Percentiles rank a stretch among this genome's conserved stretches.
Conservation (phyloP, 2,329 filamentous ascomycete species). For the Ophiostoma ips region DNA sequence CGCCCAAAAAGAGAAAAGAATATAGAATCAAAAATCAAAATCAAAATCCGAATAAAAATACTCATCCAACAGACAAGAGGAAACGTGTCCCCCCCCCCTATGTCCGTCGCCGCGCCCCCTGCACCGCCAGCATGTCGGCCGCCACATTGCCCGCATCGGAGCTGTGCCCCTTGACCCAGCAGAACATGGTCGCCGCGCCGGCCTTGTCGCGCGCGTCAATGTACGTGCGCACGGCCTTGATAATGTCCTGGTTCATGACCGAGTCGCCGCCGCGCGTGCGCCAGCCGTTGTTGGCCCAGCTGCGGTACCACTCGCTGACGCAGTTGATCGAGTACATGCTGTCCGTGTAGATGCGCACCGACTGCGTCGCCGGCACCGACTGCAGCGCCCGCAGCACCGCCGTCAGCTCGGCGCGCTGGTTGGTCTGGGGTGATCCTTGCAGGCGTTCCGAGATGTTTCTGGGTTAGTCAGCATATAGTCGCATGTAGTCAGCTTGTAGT, state of each 20-base stretch:
- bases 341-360: constrained; percentile 72
- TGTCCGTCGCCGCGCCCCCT: constrained; percentile 33
- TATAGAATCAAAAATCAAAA: not conserved
- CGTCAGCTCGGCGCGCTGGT: constrained; percentile 89
- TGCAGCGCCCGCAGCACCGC: constrained; percentile 76
- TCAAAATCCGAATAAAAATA: not conserved
- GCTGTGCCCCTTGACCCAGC: constrained; percentile 83
- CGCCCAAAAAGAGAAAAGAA: not conserved
- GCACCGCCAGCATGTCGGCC: constrained; percentile 66
- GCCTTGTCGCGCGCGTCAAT: constrained; percentile 54
- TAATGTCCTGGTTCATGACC: constrained; percentile 78
- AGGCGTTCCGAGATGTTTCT: constrained; percentile 61
- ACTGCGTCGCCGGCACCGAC: constrained; percentile 50
- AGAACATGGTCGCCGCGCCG: constrained; percentile 53
- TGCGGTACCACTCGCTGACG: constrained; percentile 66
- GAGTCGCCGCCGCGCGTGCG: constrained; percentile 46
- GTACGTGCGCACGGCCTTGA: constrained; percentile 55
- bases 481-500: too few species aligned
- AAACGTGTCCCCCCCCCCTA: not conserved
- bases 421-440: constrained; percentile 64
- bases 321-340: constrained; percentile 86
- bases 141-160: constrained; percentile 60
- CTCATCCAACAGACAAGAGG: not conserved
- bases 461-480: too few species aligned
- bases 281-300: constrained; percentile 69